These are phyloP conservation scores for Coemansia sp. DNA, from an alignment of 192 early-diverging fungal genomes.

Conservation along the genomic window DNA sequence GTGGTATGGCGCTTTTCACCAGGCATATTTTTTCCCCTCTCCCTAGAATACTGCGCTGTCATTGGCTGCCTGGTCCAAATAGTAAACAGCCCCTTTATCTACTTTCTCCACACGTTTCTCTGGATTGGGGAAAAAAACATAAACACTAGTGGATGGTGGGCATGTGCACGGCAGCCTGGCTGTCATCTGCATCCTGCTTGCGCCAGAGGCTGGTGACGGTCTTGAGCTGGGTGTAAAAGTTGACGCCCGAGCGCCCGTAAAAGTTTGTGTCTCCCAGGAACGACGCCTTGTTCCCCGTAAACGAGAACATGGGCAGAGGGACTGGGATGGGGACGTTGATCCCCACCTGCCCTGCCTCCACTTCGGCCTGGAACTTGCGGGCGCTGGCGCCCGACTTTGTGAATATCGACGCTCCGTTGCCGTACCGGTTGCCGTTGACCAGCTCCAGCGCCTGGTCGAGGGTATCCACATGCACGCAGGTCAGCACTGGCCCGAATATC, in stretches of 20 bases:
- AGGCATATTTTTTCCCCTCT: not conserved
- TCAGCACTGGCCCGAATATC: slow-evolving; percentile 93
- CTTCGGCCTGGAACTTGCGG: slow-evolving; percentile 78
- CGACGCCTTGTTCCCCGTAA: slow-evolving; percentile 85
- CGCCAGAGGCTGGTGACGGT: slow-evolving; percentile 94
- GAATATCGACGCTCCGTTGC: slow-evolving; percentile 81
- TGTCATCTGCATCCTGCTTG: slow-evolving; percentile 67
- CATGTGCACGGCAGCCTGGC: slow-evolving; percentile 75
- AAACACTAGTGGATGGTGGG: slow-evolving; percentile 60
- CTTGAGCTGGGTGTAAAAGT: slow-evolving; percentile 91
- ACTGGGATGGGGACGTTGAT: slow-evolving; percentile 91
- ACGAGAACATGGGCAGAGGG: slow-evolving; percentile 94
- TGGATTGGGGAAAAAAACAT: not conserved
- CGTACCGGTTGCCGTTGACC: slow-evolving; percentile 87
- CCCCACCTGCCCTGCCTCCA: slow-evolving; percentile 92
- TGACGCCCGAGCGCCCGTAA: slow-evolving; percentile 68
- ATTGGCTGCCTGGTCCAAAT: not conserved
- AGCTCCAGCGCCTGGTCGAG: slow-evolving; percentile 88
- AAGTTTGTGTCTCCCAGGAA: slow-evolving; percentile 96
- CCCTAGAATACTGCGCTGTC: not conserved
- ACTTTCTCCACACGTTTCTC: not conserved
- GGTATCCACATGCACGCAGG: slow-evolving; percentile 74
- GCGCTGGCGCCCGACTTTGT: slow-evolving; percentile 86
- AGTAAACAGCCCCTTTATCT: slow-evolving; percentile 1
- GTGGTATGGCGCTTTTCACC: not conserved